phyloP scores from a whole-genome alignment of 306 rosid species.

The Psophocarpus tetragonolobus region DNA sequence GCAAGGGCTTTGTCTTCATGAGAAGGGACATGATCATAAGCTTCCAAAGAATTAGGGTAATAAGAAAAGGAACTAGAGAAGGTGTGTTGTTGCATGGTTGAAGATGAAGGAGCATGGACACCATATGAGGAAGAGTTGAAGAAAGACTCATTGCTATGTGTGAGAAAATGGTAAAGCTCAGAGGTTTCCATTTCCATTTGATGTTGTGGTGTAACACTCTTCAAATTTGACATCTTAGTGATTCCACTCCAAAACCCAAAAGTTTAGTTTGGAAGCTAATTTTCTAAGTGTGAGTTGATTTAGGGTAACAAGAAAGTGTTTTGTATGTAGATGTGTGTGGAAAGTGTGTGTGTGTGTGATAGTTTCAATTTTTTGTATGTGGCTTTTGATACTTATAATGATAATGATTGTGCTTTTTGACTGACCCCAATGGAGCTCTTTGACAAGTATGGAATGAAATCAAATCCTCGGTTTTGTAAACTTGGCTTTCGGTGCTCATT shows the following conservation, averaged over 20 bases:
- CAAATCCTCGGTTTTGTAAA: conserved; percentile 14
- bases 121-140: not conserved
- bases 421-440: conserved; percentile 7
- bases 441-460: not conserved
- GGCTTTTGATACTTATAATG: conserved; percentile 42
- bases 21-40: conserved; percentile 40
- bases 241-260: too few relatives aligned
- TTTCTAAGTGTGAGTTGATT: not conserved
- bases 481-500: conserved; percentile 54
- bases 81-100: conserved; percentile 46
- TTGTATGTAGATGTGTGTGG: too few relatives aligned
- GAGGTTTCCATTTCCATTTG: conserved; percentile 23
- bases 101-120: not conserved
- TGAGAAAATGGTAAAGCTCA: conserved; percentile 32
- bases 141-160: conserved; percentile 21
- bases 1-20: conserved; percentile 79
- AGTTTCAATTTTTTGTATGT: conserved; percentile 22
- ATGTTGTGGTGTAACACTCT: too few relatives aligned
- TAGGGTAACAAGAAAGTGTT: not conserved
- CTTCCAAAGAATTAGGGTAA: not conserved
- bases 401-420: conserved; percentile 60
- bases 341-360: not conserved
- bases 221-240: too few relatives aligned
- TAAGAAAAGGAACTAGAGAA: conserved; percentile 40
- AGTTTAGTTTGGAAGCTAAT: too few relatives aligned